Evolutionary conservation across 2,329 filamentous ascomycete species (phyloP).

Genomic region (Pyricularia pennisetigena): DNA sequence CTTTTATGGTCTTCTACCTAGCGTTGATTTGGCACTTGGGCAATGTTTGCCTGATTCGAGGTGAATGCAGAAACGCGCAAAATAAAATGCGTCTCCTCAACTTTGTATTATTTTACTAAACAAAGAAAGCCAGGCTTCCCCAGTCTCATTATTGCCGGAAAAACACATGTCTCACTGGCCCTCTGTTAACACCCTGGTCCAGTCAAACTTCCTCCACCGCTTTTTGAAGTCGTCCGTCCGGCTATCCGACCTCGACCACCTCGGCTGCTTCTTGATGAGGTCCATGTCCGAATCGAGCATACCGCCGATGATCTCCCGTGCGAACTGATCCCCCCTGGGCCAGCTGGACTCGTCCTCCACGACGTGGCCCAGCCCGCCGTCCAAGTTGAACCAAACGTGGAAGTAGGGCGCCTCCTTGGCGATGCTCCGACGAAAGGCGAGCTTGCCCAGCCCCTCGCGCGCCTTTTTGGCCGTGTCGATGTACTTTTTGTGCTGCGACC

Average conservation of each 20-base stretch:
- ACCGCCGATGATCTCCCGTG: slow-evolving; percentile 81
- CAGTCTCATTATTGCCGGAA: background rate
- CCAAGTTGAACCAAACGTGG: slow-evolving; percentile 88
- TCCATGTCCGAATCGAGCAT: slow-evolving; percentile 80
- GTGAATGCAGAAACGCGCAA: background rate
- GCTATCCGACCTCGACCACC: slow-evolving; percentile 63
- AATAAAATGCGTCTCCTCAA: background rate
- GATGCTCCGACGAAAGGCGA: slow-evolving; percentile 72
- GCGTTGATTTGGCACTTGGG: background rate
- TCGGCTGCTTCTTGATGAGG: slow-evolving; percentile 80
- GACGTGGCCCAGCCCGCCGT: slow-evolving; percentile 86
- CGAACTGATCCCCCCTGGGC: slow-evolving; percentile 89
- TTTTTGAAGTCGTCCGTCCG: slow-evolving; percentile 72
- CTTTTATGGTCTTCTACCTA: background rate
- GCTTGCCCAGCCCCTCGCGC: slow-evolving; percentile 60
- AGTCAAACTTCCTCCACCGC: slow-evolving; percentile 89
- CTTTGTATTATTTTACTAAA: background rate
- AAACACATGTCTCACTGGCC: slow-evolving; percentile 6
- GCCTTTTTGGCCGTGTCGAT: slow-evolving; percentile 72
- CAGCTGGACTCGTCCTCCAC: slow-evolving; percentile 79
- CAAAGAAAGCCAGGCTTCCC: background rate
- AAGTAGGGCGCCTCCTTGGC: slow-evolving; percentile 98
- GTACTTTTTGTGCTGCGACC: slow-evolving; percentile 90
- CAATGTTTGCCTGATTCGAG: background rate
- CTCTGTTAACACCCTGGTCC: slow-evolving; percentile 51